phyloP scores from a whole-genome alignment of 805 yeast species.

The Pichia sporocuriosa region DNA sequence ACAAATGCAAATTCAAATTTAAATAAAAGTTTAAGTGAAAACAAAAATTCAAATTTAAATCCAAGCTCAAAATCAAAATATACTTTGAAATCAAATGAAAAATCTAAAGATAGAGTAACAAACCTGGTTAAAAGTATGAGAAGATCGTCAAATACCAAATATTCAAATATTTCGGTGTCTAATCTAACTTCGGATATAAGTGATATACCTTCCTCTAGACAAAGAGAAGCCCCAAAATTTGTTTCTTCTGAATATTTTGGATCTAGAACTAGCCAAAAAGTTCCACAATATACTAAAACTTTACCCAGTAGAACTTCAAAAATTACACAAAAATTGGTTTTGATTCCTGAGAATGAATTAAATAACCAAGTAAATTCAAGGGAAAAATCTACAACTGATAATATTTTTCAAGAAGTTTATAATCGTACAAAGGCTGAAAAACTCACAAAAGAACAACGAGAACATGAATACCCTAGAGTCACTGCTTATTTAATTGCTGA shows the following conservation, averaged over 20 bases:
- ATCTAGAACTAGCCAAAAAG: conserved; percentile 16
- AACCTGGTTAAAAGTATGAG: conserved; percentile 13
- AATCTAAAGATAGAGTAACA: conserved; percentile 10
- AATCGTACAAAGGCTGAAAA: conserved; percentile 42
- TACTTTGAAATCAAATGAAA: too few species aligned
- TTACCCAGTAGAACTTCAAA: conserved; percentile 76
- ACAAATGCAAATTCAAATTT: too few species aligned
- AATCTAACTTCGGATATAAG: conserved; percentile 70
- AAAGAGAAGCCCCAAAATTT: conserved; percentile 24
- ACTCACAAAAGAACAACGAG: conserved; percentile 52
- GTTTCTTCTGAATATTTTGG: conserved; percentile 17
- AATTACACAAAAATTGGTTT: conserved; percentile 76
- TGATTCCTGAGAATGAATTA: conserved; percentile 61
- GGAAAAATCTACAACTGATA: conserved; percentile 27
- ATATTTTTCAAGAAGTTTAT: conserved; percentile 28
- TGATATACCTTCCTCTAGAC: conserved; percentile 78
- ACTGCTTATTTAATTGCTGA: conserved; percentile 91
- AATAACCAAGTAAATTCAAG: conserved; percentile 8
- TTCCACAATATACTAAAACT: conserved; percentile 46
- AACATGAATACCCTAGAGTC: conserved; percentile 67
- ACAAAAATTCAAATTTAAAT: too few species aligned
- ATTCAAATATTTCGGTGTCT: conserved; percentile 76
- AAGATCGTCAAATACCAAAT: conserved; percentile 33
- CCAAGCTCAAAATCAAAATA: too few species aligned
- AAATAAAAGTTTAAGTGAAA: too few species aligned